phyloP scores from a whole-genome alignment of 768 basidiomycete species.

The Kondoa malvinella region DNA sequence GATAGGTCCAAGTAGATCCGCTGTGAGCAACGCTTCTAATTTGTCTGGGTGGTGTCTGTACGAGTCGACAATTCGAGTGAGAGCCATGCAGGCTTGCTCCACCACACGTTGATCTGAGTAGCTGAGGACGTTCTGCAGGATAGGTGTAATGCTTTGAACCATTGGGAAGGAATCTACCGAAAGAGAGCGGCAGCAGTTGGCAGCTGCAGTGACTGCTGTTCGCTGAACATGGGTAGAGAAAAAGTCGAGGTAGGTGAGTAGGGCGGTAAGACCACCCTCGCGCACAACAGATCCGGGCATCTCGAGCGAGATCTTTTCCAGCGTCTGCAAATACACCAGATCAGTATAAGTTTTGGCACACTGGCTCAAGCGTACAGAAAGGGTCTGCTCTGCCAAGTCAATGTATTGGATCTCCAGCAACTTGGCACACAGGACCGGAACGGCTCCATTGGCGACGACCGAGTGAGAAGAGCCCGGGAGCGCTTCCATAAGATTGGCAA shows the following conservation, averaged over 20 bases:
- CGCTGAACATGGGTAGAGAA: slow-evolving; percentile 95
- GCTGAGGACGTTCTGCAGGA: slow-evolving; percentile 73
- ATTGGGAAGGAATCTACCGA: slow-evolving; percentile 73
- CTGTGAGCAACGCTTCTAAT: slow-evolving; percentile 56
- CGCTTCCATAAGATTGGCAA: slow-evolving; percentile 98
- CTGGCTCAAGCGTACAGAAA: slow-evolving; percentile 55
- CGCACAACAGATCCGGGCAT: slow-evolving; percentile 89
- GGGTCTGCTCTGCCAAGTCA: slow-evolving; percentile 91
- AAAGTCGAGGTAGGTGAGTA: slow-evolving; percentile 92
- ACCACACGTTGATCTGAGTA: slow-evolving; percentile 95
- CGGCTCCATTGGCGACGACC: slow-evolving; percentile 94
- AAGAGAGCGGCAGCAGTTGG: slow-evolving; percentile 89
- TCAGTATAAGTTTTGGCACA: background rate
- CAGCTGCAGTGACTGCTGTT: slow-evolving; percentile 86
- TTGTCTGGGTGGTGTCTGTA: slow-evolving; percentile 73
- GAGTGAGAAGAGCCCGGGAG: slow-evolving; percentile 93
- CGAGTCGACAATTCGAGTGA: slow-evolving; percentile 83
- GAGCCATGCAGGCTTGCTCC: slow-evolving; percentile 84
- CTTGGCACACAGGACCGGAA: slow-evolving; percentile 93
- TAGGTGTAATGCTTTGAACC: slow-evolving; percentile 66
- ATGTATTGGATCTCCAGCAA: slow-evolving; percentile 93
- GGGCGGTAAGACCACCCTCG: slow-evolving; percentile 79
- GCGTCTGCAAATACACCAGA: slow-evolving; percentile 39
- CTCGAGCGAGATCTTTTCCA: slow-evolving; percentile 97
- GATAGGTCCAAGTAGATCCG: slow-evolving; percentile 44